Evolutionary conservation across 2,329 filamentous ascomycete genomes (phyloP), one percentile per base, ranked within the genome.

Genomic region (Fusarium sp.): DNA sequence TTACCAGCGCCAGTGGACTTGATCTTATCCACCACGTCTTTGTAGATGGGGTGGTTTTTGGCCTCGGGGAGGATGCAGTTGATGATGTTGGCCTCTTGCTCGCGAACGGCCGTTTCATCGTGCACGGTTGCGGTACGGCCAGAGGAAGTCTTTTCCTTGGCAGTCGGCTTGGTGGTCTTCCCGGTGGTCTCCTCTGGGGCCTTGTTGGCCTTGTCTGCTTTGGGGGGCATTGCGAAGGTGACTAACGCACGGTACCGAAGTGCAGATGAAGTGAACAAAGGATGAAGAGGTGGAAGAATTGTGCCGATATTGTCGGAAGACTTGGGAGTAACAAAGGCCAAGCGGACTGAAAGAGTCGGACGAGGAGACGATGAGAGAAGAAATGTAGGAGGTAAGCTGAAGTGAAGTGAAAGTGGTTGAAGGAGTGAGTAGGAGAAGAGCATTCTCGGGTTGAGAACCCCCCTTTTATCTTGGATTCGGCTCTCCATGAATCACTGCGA

Each of bases 21-120:
- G 4, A 66, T 12, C 9, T 12, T 37, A 4, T n/a, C 1, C 10
- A 61, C 31, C 1, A 70, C 60, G 2, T 7, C 2, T 1, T 15
- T 2, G 48, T 62, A 61, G 6, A 70, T 27, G 0, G 60, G 23
- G 8, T 40, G 2, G 0, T 61, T 50, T 18, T 61, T 31, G 13
- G n/a, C 40, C 3, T 4, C 13, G 3, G 52, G 46, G 3, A 43
- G 40, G 16, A 72, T 72, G 11, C 9, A n/a, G 2, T 15, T 7
- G n/a, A 72, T 53, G 3, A 37, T 55, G 0, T 6, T 34, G 1
- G 39, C 3, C 13, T 43, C 18, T n/a, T 41, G 18, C 5, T 28
- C 11, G 4, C n/a, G 11, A 5, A 39, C 39, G 7, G 15, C 43
- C 6, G 40, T 18, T 8, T 7, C 7, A 11, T 27, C 15, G 6